Evolutionary conservation across 2,329 filamentous ascomycete genomes (phyloP).

Genomic region (Celoporthe dispersa): DNA sequence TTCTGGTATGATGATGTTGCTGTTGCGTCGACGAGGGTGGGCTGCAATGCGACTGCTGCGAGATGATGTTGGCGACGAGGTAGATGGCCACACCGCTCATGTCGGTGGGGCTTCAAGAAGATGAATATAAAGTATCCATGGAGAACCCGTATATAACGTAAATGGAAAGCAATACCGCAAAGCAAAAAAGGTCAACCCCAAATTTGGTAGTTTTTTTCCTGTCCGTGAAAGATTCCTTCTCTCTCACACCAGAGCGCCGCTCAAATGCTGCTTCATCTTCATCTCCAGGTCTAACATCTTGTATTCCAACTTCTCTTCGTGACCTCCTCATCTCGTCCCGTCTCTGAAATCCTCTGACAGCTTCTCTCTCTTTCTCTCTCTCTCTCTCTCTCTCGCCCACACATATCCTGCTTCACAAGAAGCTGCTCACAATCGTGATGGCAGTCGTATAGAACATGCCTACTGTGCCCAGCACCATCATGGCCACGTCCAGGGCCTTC

Average conservation of each 20-base stretch:
- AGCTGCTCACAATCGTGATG: slow-evolving; percentile 59
- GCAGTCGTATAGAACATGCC: slow-evolving; percentile 75
- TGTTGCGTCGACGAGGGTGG: slow-evolving; percentile 52
- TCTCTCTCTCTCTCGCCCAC: no score
- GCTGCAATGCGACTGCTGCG: slow-evolving; percentile 41
- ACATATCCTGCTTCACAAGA: slow-evolving; percentile 33
- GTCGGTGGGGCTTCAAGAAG: not conserved
- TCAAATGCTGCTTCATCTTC: slow-evolving; percentile 1
- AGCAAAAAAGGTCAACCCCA: not conserved
- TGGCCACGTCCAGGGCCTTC: slow-evolving; percentile 62
- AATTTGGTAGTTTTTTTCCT: not conserved
- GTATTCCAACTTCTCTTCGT: not conserved
- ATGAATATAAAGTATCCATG: not conserved
- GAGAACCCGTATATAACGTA: not conserved
- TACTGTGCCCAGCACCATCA: slow-evolving; percentile 66
- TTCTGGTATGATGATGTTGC: slow-evolving; percentile 67
- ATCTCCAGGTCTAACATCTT: not conserved
- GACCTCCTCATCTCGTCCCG: not conserved
- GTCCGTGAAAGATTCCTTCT: not conserved
- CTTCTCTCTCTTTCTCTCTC: not conserved
- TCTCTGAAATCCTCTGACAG: not conserved
- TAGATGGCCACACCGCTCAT: not conserved
- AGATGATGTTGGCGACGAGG: not conserved
- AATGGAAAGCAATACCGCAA: not conserved
- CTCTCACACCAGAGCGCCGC: slow-evolving; percentile 12